Evolutionary conservation across 2,329 filamentous ascomycete genomes (phyloP), one percentile per base, ranked within the genome.

Genomic region (Seiridium unicorne): DNA sequence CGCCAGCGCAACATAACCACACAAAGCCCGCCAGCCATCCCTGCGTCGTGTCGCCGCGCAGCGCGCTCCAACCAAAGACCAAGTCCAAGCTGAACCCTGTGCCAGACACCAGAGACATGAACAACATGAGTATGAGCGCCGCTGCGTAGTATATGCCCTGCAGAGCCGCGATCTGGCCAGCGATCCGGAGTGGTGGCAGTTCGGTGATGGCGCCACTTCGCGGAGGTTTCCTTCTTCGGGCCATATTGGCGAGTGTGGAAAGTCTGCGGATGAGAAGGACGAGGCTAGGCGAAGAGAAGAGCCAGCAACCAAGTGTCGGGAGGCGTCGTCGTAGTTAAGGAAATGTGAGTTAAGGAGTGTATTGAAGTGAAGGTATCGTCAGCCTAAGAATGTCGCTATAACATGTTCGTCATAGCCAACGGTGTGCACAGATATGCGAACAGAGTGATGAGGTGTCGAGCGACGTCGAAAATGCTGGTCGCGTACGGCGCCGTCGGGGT

Each of bases 1-100:
- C 84, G 10, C 82, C 84, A 55, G 84, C 79, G 64, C 56, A 87
- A 68, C 57, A 87, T 59, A 73, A 47, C 83, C 83, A 85, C 13
- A 88, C 72, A 65, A 88, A 82, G 1, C 79, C 83, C 64, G 84
- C 71, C 63, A 88, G 71, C 84, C 84, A 88, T 8, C 85, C 85
- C 64, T 84, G 80, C 8, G 85, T 86, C 18, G 82, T 87, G 73
- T 88, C 85, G 44, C 83, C 85, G 63, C 84, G 79, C 61, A 88
- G 75, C n/a, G 76, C 73, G 42, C 79, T 76, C 84, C 85, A 87
- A 59, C 83, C 83, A 60, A 88, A 81, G 11, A 88, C 73, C 61
- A 87, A 72, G 65, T 84, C 80, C 6, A 82, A 65, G 58, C 74
- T 77, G 68, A 88, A 87, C 2, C 75, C 69, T 35, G 79, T 76